Evolutionary conservation across 129 eudicot species (phyloP), one percentile per base, ranked within the genome.

Genomic region (Lactuca sativa): DNA sequence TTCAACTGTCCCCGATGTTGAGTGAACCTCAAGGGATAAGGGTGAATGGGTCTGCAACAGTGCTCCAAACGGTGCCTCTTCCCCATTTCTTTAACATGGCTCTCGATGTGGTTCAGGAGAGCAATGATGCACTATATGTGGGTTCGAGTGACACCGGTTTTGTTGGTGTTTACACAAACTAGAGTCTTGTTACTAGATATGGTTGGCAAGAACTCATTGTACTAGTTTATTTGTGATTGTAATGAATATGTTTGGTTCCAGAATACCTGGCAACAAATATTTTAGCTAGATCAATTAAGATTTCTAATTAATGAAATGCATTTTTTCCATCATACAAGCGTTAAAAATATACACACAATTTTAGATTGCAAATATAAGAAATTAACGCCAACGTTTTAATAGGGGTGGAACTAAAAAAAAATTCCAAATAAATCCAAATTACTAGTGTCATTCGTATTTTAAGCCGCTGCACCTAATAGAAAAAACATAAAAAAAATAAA

Each of bases 91-190:
- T 31, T 6, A 32, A 32, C 57, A 68, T 34, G 51, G 54, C 3
- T 60, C 33, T 76, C 15, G 41, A 47, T 0, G 65, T 53, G 57
- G 80, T 69, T 76, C 80, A 76, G 31, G 80, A 68, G 70, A 30
- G 7, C 30, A 76, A 68, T 16, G 30, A 16, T 15, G 75, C 75
- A 7, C 31, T 76, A 3, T 76, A 68, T 0, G 65, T 68, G 36
- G 80, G 80, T 16, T 68, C 80, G 5, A 41, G 70, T 3, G 9
- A 12, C 54, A 25, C 70, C 31, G 75, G 61, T 31, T 76, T 76
- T 52, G 58, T 76, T 69, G 80, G 70, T 30, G 64, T 52, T 53
- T 69, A 69, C 75, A 76, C 70, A 0, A 60, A 68, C 11, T 68
- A 76, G 79, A 55, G 38, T 36, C 59, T 1, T 74, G 72, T 33